Evolutionary conservation across 2,329 filamentous ascomycete species (phyloP), one percentile per base, ranked within the genome.

Genomic region (Beauveria brongniartii): DNA sequence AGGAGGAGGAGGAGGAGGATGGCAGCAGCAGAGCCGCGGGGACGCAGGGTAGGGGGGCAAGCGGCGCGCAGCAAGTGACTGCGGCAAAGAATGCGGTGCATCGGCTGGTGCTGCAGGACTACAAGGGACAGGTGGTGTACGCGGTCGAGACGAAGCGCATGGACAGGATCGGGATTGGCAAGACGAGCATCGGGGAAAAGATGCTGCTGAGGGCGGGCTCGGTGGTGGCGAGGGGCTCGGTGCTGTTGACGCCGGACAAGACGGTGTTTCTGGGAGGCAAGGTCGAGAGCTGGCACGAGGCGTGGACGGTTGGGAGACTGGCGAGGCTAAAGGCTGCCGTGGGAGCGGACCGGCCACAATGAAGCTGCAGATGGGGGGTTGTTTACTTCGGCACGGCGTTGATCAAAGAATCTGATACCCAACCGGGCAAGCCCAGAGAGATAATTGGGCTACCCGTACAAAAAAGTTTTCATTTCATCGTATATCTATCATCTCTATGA

Each of bases 241-340:
- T 96, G n/a, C 75, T 97, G 73, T 77, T 99, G 22, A 87, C 91
- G 64, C 86, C 90, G 1, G 77, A 76, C 2, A 85, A 73, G 61
- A 87, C 85, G 59, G 80, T 83, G n/a, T 70, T 96, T 2, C 74
- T 97, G n/a, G 94, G 94, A 2, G 94, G 94, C 0, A 95, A 90
- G 75, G 82, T 97, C 50, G 92, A 97, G 59, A 78, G 78, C 0
- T 84, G 92, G 80, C 90, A 97, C 69, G 87, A 84, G 69, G 80
- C 80, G 8, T 97, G 93, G 93, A 80, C 80, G 52, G 84, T 86
- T 16, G 85, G 84, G 2, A 81, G 90, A 64, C 86, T 96, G 72
- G 81, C 80, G 54, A 82, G 84, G 64, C 72, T 97, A 63, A 86
- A 84, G 69, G 81, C 83, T 55, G 82, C 80, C 14, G 82, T 87